phyloP scores from a whole-genome alignment of 1,284 basidiomycete species.

The Moesziomyces antarcticus region DNA sequence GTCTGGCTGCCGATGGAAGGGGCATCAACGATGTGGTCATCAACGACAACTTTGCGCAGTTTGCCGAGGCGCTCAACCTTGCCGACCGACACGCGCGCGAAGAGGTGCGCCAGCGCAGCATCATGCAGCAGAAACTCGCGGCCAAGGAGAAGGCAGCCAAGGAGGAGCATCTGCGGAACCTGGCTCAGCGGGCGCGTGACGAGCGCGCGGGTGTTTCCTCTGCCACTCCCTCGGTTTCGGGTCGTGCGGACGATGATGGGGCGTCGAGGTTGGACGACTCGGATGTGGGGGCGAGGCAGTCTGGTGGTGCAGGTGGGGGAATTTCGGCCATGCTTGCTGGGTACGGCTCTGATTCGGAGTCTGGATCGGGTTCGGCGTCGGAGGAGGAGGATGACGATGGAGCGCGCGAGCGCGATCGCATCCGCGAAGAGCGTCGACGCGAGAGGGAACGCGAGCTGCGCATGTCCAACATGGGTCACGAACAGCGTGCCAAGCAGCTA shows the following conservation, averaged over 20 bases:
- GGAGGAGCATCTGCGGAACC: constrained; percentile 91
- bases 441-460: constrained; percentile 97
- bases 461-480: constrained; percentile 99
- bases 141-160: constrained; percentile 97
- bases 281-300: constrained; percentile 3
- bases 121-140: constrained; percentile 98
- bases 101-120: constrained; percentile 91
- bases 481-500: constrained; percentile 93
- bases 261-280: constrained; percentile 23
- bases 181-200: constrained; percentile 94
- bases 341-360: constrained; percentile 79
- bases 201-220: constrained; percentile 81
- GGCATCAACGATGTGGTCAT: constrained; percentile 98
- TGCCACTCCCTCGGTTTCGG: constrained; percentile 28
- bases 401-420: constrained; percentile 84
- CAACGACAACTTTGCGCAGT: constrained; percentile 99
- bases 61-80: constrained; percentile 93
- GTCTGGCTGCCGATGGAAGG: constrained; percentile 94
- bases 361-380: constrained; percentile 69
- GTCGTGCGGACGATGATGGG: constrained; percentile 21
- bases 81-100: constrained; percentile 98
- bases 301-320: constrained; percentile 7
- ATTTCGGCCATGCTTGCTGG: constrained; percentile 46
- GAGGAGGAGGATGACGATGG: constrained; percentile 78
- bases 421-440: constrained; percentile 88